Base-by-base conservation (phyloP, 768 basidiomycete genomes). In the Trametes cingulata region DNA sequence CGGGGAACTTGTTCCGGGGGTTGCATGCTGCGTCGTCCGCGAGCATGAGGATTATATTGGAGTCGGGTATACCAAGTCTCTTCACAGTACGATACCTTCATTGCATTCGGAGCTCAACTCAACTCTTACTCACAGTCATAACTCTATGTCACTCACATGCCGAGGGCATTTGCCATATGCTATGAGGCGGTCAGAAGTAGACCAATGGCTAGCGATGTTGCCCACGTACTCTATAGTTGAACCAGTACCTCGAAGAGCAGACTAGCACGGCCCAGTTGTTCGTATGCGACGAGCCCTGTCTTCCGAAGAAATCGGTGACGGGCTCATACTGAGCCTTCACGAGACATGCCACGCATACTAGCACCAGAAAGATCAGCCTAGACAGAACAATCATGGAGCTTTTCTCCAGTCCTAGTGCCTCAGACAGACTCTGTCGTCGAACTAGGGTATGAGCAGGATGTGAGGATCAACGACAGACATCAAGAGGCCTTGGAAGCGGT, bases 241-340 rank as follows among this genome's bases (percentile, higher is more conserved):
- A 99, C 95, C 95, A 98, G 72, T 95, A 96, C 58, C 95, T 73
- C 6, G 95, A 97, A 0, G 97, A 82, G 67, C 91, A 95, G 4
- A 98, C 95, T 36, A 98, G 78, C 6, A 99, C 95, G 1, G 97
- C 97, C 97, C 97, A 99, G 72, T 98, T 98, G 71, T 98, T 99
- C 6, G 96, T 97, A 71, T 97, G 94, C 6, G 76, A 71, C 0
- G 62, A 66, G 1, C 46, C 54, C 24, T 58, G 52, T 27, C 60
- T 33, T 8, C 49, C 59, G 40, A 56, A 60, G 52, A 61, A 62
- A 27, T 61, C 54, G 7, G 54, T 37, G 20, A 57, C 58, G 13
- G 64, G 54, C 20, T 58, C 63, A 9, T 24, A 40, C 10, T 57
- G 39, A 2, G 46, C 48, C 6, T 22, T 13, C 24, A 15, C 33